Evolutionary conservation across 2,329 filamentous ascomycete genomes (phyloP).

Genomic region (Dothideomycetes sp.): DNA sequence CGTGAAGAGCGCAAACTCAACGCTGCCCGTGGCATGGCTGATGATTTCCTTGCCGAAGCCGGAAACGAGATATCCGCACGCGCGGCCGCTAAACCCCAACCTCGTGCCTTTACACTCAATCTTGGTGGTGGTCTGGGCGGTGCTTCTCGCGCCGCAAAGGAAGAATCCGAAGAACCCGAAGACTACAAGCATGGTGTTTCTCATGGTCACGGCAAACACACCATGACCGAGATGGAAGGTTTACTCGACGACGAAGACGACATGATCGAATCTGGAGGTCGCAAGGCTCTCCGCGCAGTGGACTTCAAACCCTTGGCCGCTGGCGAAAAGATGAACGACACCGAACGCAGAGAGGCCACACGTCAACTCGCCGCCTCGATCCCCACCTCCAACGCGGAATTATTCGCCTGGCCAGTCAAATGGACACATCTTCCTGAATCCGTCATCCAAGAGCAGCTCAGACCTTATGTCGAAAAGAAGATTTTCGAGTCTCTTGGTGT

Average conservation of each 20-base stretch:
- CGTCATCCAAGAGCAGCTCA: constrained; percentile 74
- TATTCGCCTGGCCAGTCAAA: constrained; percentile 88
- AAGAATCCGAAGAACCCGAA: constrained; percentile 14
- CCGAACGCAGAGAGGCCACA: constrained; percentile 76
- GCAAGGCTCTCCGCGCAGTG: constrained; percentile 20
- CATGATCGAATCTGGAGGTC: constrained; percentile 56
- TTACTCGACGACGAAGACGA: constrained; percentile 75
- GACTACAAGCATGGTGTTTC: constrained; percentile 13
- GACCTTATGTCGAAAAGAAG: constrained; percentile 96
- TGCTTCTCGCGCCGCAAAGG: neutral
- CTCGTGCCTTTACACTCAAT: constrained; percentile 14
- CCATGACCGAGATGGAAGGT: constrained; percentile 87
- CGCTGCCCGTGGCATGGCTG: constrained; percentile 76
- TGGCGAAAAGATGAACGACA: constrained; percentile 65
- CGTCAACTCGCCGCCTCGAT: constrained; percentile 81
- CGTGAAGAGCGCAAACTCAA: constrained; percentile 52
- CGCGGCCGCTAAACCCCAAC: constrained; percentile 21
- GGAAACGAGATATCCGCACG: constrained; percentile 60
- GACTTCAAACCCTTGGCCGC: constrained; percentile 39
- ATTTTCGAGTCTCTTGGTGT: constrained; percentile 94
- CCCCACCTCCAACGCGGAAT: constrained; percentile 63
- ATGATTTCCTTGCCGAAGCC: constrained; percentile 81
- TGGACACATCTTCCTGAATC: constrained; percentile 85
- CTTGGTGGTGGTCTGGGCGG: constrained; percentile 12
- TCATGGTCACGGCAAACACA: constrained; percentile 51